Conservation (phyloP, 257 asterid genomes). For the Fraxinus anomala region DNA sequence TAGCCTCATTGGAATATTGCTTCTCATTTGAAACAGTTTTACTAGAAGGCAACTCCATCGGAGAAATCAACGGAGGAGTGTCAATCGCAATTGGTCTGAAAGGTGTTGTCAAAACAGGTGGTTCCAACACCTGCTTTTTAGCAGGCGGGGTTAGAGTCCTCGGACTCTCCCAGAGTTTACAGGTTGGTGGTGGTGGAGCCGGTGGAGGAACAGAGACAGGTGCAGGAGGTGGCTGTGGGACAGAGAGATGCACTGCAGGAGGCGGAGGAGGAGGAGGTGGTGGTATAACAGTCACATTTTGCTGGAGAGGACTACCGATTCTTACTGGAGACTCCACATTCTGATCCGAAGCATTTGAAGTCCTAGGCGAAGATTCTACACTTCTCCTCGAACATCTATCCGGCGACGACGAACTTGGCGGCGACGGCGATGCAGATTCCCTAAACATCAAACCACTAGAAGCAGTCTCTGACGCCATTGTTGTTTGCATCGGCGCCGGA, state of each 20-base stretch:
- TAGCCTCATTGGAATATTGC: constrained; percentile 25
- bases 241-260: constrained; percentile 10
- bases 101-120: constrained; percentile 50
- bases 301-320: constrained; percentile 28
- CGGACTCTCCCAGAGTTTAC: constrained; percentile 64
- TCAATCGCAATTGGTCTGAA: constrained; percentile 50
- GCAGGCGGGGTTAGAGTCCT: constrained; percentile 60
- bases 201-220: constrained; percentile 51
- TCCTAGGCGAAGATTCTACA: constrained; percentile 60
- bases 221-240: constrained; percentile 40
- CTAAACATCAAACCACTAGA: constrained; percentile 10
- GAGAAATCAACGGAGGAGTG: constrained; percentile 46
- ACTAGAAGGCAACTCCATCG: constrained; percentile 55
- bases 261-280: constrained; percentile 32
- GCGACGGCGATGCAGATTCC: constrained; percentile 48
- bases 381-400: constrained; percentile 62
- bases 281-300: constrained; percentile 26
- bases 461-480: constrained; percentile 3
- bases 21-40: constrained; percentile 24
- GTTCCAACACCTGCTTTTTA: constrained; percentile 33
- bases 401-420: constrained; percentile 71
- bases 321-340: constrained; percentile 40
- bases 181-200: constrained; percentile 42
- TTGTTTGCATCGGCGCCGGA: constrained; percentile 32
- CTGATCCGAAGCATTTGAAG: constrained; percentile 41